phyloP scores from a whole-genome alignment of 2,329 filamentous ascomycete genomes.

The Xylaria sp. region DNA sequence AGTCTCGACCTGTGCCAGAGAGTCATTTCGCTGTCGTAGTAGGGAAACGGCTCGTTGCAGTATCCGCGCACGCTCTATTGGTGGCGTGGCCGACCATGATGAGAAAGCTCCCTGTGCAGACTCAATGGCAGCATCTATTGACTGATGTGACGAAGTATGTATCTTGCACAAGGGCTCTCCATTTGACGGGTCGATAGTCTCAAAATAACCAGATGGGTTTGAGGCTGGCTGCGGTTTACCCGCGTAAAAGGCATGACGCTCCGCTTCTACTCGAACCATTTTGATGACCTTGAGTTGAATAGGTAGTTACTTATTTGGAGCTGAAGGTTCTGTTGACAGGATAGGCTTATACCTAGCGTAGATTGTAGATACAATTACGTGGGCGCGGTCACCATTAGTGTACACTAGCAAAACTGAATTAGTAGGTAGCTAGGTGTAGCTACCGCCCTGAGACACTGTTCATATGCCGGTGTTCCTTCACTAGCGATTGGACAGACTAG shows the following conservation, averaged over 20 bases:
- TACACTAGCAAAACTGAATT: neutral
- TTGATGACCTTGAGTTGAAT: conserved; percentile 27
- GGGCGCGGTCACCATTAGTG: neutral
- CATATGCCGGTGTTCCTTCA: conserved; percentile 6
- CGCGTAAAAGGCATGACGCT: conserved; percentile 78
- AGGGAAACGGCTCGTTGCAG: conserved; percentile 80
- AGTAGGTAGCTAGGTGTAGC: neutral
- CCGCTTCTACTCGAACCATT: conserved; percentile 45
- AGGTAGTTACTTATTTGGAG: conserved; percentile 16
- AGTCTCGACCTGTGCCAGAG: conserved; percentile 82
- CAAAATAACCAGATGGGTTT: conserved; percentile 71
- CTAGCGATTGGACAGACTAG: conserved; percentile 1
- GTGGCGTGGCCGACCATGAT: conserved; percentile 79
- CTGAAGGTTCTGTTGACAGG: conserved; percentile 13
- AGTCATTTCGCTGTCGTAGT: conserved; percentile 80
- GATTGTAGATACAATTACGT: neutral
- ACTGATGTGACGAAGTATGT: conserved; percentile 72
- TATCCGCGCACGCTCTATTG: conserved; percentile 79
- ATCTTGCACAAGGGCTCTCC: conserved; percentile 76
- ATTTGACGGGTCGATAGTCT: conserved; percentile 79
- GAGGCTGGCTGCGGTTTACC: conserved; percentile 73
- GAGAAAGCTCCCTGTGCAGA: conserved; percentile 79
- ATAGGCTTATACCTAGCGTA: neutral
- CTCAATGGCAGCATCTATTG: conserved; percentile 77
- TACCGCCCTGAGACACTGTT: neutral